Conservation (phyloP, 805 yeast genomes). For the Schizosaccharomyces octosporus region DNA sequence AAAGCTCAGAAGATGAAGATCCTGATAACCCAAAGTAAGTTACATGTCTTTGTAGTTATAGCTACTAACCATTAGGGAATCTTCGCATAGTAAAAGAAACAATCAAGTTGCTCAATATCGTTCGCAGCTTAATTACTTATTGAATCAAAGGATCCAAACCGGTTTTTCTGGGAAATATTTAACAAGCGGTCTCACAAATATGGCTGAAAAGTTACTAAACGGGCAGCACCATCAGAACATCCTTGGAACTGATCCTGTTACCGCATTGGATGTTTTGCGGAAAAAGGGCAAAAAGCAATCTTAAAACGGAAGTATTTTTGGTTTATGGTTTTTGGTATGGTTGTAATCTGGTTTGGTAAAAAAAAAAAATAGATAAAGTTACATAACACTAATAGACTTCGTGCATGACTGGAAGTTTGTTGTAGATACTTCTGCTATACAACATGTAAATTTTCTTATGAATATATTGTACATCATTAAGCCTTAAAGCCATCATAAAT, state of each 20-base stretch:
- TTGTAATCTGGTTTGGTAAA: background rate
- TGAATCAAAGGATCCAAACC: constrained; percentile 10
- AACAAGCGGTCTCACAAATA: constrained; percentile 13
- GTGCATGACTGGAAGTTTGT: background rate
- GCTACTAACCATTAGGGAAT: background rate
- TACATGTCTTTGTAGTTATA: background rate
- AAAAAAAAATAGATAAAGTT: too few species aligned
- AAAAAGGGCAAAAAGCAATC: constrained; percentile 2
- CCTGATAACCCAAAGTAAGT: background rate
- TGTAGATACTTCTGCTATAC: background rate
- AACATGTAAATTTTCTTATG: background rate
- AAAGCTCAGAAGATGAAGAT: constrained; percentile 34
- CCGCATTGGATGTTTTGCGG: constrained; percentile 38
- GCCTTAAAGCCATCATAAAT: too few species aligned
- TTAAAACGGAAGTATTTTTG: too few species aligned
- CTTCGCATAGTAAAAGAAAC: background rate
- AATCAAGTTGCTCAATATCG: constrained; percentile 3
- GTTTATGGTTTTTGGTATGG: background rate
- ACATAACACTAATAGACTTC: too few species aligned
- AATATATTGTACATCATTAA: background rate
- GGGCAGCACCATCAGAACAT: constrained; percentile 43
- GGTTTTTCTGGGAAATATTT: constrained; percentile 11
- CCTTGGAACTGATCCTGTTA: constrained; percentile 40
- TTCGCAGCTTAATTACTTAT: constrained; percentile 10
- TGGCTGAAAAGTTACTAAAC: constrained; percentile 25